These are phyloP conservation scores for Piloderma croceum DNA, from an alignment of 768 basidiomycete species.

Conservation along the genomic window DNA sequence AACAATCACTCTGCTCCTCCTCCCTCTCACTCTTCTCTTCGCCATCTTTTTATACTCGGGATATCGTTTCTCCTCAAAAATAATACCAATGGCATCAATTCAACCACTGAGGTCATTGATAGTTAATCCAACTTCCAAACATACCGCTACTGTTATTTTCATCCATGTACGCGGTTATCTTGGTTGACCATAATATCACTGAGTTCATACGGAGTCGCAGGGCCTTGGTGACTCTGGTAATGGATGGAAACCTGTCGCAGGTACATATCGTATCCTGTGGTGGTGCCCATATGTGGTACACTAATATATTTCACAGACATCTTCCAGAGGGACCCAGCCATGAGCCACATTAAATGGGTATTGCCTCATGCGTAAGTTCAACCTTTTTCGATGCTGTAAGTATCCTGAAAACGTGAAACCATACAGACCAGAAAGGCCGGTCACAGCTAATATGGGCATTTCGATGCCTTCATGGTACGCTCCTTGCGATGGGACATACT, in stretches of 20 bases:
- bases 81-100: conserved; percentile 15
- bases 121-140: conserved; percentile 51
- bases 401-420: conserved; percentile 9
- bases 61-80: not conserved
- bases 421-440: conserved; percentile 47
- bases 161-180: conserved; percentile 59
- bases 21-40: no score
- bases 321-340: conserved; percentile 46
- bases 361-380: conserved; percentile 71
- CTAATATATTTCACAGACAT: no score
- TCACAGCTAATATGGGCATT: conserved; percentile 73
- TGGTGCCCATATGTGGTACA: no score
- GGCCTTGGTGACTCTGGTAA: conserved; percentile 71
- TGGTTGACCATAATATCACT: conserved; percentile 2
- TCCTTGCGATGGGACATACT: no score
- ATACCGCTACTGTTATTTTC: conserved; percentile 86
- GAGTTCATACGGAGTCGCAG: conserved; percentile 32
- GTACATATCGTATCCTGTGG: no score
- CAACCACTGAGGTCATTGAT: conserved; percentile 43
- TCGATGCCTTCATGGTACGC: conserved; percentile 74
- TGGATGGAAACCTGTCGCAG: conserved; percentile 75
- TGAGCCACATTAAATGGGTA: conserved; percentile 84
- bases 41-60: not conserved
- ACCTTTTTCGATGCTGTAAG: conserved; percentile 2
- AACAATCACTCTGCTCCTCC: no score